These are phyloP conservation scores for Erigeron canadensis DNA, from an alignment of 129 eudicot genomes.

Conservation along the genomic window DNA sequence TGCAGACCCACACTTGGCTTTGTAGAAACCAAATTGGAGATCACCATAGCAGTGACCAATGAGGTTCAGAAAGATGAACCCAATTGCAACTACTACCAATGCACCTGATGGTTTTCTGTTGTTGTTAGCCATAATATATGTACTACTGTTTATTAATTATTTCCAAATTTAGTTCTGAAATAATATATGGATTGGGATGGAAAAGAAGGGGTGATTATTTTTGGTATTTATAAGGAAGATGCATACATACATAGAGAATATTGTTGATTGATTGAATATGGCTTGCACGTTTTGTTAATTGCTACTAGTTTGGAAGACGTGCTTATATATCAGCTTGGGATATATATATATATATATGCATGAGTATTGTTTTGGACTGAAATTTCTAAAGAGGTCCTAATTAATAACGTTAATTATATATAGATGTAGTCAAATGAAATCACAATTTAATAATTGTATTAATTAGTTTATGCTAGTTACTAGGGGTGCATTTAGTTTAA, in stretches of 20 bases:
- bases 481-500: no score
- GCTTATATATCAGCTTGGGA: constrained; percentile 9
- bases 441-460: not conserved
- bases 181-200: constrained; percentile 16
- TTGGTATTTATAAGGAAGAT: constrained; percentile 5
- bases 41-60: constrained; percentile 39
- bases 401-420: no score
- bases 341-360: not conserved
- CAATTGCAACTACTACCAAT: not conserved
- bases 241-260: not conserved
- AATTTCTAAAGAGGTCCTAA: not conserved
- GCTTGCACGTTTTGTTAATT: constrained; percentile 33
- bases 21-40: constrained; percentile 50
- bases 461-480: no score
- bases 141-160: no score
- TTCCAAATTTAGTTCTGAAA: not conserved
- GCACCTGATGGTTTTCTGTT: constrained; percentile 24
- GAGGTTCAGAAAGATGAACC: constrained; percentile 29
- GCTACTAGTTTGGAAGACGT: constrained; percentile 21
- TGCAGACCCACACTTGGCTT: constrained; percentile 37
- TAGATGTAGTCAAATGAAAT: not conserved
- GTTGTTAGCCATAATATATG: not conserved
- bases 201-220: not conserved
- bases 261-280: constrained; percentile 27
- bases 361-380: not conserved